Conservation (phyloP, 163 green algal genomes). For the Scenedesmus sp. region DNA sequence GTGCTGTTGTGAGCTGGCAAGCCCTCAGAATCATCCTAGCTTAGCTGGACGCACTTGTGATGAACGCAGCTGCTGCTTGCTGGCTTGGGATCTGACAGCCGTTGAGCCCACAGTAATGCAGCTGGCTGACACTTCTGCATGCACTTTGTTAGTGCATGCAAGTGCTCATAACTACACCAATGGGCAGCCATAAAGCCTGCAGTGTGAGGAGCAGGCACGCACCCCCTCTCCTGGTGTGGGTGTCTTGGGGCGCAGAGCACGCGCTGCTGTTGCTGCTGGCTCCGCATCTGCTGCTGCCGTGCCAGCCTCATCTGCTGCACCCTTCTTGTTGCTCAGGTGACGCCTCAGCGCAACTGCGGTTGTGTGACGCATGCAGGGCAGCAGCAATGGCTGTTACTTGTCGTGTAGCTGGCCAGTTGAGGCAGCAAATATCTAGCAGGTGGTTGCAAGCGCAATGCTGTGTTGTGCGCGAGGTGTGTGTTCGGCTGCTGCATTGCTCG, state of each 20-base stretch:
- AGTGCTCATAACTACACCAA: too few species aligned
- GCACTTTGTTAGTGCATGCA: too few species aligned
- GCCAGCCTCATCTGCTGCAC: neutral
- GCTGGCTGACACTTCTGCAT: too few species aligned
- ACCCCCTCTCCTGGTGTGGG: slow-evolving; percentile 13
- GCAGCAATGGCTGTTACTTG: neutral
- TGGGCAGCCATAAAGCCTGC: too few species aligned
- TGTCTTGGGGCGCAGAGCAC: neutral
- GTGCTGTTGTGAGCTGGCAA: neutral
- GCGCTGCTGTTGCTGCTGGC: slow-evolving; percentile 24
- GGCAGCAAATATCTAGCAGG: neutral
- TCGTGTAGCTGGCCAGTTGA: neutral
- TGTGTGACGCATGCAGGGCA: neutral
- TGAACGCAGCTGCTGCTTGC: too few species aligned
- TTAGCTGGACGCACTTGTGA: too few species aligned
- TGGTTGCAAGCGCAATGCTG: neutral
- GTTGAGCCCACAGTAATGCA: too few species aligned
- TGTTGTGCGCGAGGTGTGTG: neutral
- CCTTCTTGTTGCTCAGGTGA: neutral
- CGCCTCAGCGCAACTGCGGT: slow-evolving; percentile 31
- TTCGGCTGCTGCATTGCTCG: neutral
- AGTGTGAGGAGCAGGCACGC: neutral
- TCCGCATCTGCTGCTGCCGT: neutral
- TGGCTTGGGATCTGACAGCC: too few species aligned
- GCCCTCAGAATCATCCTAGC: too few species aligned